These are phyloP conservation scores for Sporothrix protearum DNA, from an alignment of 2,329 filamentous ascomycete species.

Conservation along the genomic window DNA sequence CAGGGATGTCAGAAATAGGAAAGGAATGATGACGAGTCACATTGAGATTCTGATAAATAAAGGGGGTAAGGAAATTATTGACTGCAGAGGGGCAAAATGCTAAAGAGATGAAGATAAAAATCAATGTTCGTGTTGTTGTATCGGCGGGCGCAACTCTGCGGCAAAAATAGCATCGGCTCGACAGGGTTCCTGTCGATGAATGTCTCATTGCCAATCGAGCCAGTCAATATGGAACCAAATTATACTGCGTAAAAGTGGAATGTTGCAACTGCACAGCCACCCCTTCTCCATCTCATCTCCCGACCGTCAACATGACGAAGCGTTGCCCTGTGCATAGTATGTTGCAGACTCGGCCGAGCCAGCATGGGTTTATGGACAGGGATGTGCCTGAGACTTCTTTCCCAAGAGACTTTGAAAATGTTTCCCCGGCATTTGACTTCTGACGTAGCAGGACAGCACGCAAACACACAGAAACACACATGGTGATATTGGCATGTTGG, in stretches of 20 bases:
- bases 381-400: not conserved
- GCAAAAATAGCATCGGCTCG: not conserved
- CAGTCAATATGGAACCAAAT: constrained; percentile 3
- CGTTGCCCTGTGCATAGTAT: not conserved
- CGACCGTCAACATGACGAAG: not conserved
- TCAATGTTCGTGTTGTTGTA: not conserved
- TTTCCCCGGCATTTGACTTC: not conserved
- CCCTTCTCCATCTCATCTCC: not conserved
- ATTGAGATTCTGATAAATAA: not conserved
- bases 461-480: not conserved
- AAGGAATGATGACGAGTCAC: not conserved
- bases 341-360: not conserved
- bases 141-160: not conserved
- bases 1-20: not conserved
- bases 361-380: not conserved
- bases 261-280: constrained; percentile 20
- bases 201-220: not conserved
- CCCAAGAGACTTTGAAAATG: not conserved
- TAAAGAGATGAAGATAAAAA: not conserved
- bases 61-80: not conserved
- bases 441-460: not conserved
- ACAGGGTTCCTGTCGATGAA: constrained; percentile 5
- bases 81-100: not conserved
- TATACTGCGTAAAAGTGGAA: not conserved
- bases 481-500: not conserved